Conservation (phyloP, 495 filamentous ascomycete genomes). For the Lophium mytilinum region DNA sequence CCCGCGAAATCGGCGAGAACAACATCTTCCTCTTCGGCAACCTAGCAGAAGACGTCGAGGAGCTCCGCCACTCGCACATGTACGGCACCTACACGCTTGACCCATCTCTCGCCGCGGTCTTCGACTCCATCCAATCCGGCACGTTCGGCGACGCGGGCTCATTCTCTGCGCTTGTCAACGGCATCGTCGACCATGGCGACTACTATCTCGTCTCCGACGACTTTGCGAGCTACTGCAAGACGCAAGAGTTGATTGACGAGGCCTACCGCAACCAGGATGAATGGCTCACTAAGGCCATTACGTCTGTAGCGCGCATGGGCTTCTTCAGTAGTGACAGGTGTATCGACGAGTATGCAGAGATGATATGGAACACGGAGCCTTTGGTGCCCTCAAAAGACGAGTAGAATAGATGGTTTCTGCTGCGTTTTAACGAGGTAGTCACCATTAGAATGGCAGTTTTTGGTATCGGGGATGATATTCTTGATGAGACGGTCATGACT, state of each 20-base stretch:
- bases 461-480: too few relatives aligned
- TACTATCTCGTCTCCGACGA: constrained; percentile 97
- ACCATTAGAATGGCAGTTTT: too few relatives aligned
- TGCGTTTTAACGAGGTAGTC: too few relatives aligned
- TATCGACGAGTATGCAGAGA: constrained; percentile 95
- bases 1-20: constrained; percentile 86
- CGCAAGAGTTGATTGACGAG: constrained; percentile 82
- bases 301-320: constrained; percentile 82
- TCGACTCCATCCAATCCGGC: constrained; percentile 66
- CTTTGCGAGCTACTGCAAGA: constrained; percentile 86
- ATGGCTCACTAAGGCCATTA: constrained; percentile 85
- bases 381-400: constrained; percentile 31
- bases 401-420: too few relatives aligned
- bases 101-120: constrained; percentile 65
- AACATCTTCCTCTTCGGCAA: constrained; percentile 99
- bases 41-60: constrained; percentile 92
- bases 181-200: constrained; percentile 86
- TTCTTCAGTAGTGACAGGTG: constrained; percentile 97
- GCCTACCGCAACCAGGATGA: constrained; percentile 83
- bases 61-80: constrained; percentile 82
- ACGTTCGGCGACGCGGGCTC: constrained; percentile 67
- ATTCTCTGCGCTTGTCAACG: constrained; percentile 72
- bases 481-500: too few relatives aligned
- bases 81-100: constrained; percentile 76
- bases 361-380: constrained; percentile 93